Evolutionary conservation across 2,329 filamentous ascomycete genomes (phyloP), one percentile per base, ranked within the genome.

Genomic region (Phaeosphaeriaceae sp.): DNA sequence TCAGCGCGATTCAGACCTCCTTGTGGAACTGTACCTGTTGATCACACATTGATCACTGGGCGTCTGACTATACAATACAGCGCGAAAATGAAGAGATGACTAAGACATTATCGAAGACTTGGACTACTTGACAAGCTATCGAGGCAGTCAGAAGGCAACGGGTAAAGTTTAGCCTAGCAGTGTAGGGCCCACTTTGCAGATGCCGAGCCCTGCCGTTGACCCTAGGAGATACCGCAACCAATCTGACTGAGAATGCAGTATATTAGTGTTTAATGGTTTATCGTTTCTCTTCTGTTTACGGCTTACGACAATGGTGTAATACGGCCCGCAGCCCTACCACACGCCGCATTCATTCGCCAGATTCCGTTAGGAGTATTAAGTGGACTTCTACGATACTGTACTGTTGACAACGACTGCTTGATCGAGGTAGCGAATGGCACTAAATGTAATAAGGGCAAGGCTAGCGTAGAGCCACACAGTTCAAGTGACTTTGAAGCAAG

Each of bases 151-250:
- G 53, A 29, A 56, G 44, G 41, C 48, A 56, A 58, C 53, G 60
- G 55, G 50, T 61, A 60, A 56, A 57, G 43, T 56, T 30, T 39
- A 54, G 48, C 46, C 40, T 29, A 42, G 39, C 30, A 42, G 60
- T 58, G 61, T 60, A 64, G 61, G 61, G 60, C 58, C 61, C 35
- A 33, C 44, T 37, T 30, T 43, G n/a, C 35, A 52, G 54, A 41
- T 56, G 55, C 54, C 50, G 56, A 47, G 50, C 30, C 37, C 26
- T 38, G 18, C 29, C 18, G 21, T 42, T 28, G 29, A 15, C 33
- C 23, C n/a, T 48, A 12, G 39, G 23, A 42, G 37, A 16, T 48
- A 32, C 46, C 46, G 46, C 29, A 16, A 28, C 35, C 32, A 36
- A 21, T n/a, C 17, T 17, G 23, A 26, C 6, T 16, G 37, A 26